phyloP scores from a whole-genome alignment of 108 stramenopile genomes.

The Schizochytrium sp. region DNA sequence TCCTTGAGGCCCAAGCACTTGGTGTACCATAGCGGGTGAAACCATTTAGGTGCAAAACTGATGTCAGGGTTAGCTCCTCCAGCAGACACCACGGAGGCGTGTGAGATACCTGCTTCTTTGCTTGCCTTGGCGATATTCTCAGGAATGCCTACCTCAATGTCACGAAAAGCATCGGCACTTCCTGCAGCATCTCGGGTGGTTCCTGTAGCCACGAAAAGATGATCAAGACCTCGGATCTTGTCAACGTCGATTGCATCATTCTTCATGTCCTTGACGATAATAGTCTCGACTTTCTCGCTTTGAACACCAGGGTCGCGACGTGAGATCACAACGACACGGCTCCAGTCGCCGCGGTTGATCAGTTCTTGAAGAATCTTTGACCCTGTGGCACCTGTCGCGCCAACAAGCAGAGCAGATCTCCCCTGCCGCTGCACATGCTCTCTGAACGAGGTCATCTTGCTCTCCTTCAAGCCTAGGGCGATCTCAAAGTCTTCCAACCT shows the following conservation, averaged over 20 bases:
- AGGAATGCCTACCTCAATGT: constrained; percentile 52
- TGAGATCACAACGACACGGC: not conserved
- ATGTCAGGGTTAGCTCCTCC: constrained; percentile 30
- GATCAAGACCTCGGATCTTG: not conserved
- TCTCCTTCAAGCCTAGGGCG: not conserved
- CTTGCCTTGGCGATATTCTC: constrained; percentile 30
- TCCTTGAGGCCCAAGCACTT: constrained; percentile 35
- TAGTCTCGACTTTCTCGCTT: constrained; percentile 55
- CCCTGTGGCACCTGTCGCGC: constrained; percentile 55
- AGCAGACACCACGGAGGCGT: constrained; percentile 52
- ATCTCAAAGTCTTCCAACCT: not conserved
- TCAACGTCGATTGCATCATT: not conserved
- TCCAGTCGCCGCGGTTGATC: constrained; percentile 5
- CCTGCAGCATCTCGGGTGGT: constrained; percentile 38
- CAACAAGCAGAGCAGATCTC: constrained; percentile 4
- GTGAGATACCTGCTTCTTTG: constrained; percentile 28
- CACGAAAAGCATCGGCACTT: not conserved
- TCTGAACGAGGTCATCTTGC: not conserved
- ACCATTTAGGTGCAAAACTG: constrained; percentile 32
- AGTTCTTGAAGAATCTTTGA: constrained; percentile 43
- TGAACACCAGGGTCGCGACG: not conserved
- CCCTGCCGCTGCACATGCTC: constrained; percentile 6
- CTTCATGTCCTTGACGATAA: constrained; percentile 30
- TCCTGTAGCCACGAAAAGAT: constrained; percentile 30
- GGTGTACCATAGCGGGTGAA: constrained; percentile 47